Evolutionary conservation across 495 filamentous ascomycete genomes (phyloP), one percentile per base, ranked within the genome.

Genomic region (Corynascus novoguineensis): DNA sequence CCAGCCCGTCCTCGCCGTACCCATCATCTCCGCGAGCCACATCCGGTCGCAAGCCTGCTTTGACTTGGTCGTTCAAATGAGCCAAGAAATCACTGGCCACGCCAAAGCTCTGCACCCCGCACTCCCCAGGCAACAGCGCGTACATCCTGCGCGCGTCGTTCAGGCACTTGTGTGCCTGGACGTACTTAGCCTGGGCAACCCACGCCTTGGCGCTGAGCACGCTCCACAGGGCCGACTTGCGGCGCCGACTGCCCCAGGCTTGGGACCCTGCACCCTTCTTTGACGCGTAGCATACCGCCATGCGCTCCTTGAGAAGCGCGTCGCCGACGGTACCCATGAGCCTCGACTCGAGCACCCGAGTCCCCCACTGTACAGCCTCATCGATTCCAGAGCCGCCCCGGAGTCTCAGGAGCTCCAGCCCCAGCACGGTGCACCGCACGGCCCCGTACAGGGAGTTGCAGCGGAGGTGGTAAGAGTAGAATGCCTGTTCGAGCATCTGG

Each of bases 201-300:
- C 93, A 98, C 3, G 83, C 79, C 49, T 95, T 87, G 1, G 91
- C 85, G 6, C 87, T 87, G 29, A 95, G 75, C 25, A 93, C 79
- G 61, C 83, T 87, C 92, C 95, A 98, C 69, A 96, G 80, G 0
- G 88, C 95, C 9, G 90, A 86, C 71, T 96, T 97, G 25, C 93
- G 78, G 47, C 75, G 78, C 53, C 93, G 75, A 5, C 80, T 74
- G 4, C 89, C 90, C 78, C 83, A 87, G 35, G 69, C 72, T n/a
- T 83, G 77, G 0, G 80, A 78, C 0, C 84, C 82, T 0, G 78
- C 68, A 1, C 88, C 84, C 29, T 77, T 76, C 49, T 89, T 86
- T 1, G 87, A 81, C 0, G 83, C 83, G 69, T 90, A 96, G 71
- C 90, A 95, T 2, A 88, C 82, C 5, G 89, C 85, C 10, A 96